Conservation (phyloP, 2,329 filamentous ascomycete genomes). For the Botrytis aclada region DNA sequence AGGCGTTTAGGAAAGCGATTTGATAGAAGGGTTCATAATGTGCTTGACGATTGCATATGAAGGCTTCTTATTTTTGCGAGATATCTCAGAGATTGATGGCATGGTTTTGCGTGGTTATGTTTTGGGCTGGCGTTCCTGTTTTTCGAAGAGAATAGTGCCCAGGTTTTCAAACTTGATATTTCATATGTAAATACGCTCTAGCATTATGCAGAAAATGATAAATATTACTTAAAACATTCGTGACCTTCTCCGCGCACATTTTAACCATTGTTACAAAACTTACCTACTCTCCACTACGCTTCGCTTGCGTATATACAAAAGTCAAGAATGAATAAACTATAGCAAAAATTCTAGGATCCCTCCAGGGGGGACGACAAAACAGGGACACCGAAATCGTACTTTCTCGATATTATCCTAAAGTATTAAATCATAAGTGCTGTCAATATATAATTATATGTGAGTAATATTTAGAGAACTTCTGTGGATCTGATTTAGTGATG, state of each 20-base stretch:
- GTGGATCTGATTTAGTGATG: neutral
- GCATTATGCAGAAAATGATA: constrained; percentile 13
- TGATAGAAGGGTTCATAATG: constrained; percentile 16
- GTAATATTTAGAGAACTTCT: neutral
- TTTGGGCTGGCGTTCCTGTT: constrained; percentile 17
- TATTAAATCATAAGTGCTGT: neutral
- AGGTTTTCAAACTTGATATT: constrained; percentile 4
- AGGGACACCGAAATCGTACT: too few relatives aligned
- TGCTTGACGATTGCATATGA: constrained; percentile 20
- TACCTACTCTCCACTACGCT: neutral
- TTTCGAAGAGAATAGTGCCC: constrained; percentile 4
- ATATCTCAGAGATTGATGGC: constrained; percentile 6
- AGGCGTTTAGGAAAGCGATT: constrained; percentile 20
- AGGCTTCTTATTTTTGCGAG: constrained; percentile 8
- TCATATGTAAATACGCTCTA: neutral
- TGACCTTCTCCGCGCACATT: neutral
- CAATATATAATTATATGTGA: neutral
- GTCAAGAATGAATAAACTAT: neutral
- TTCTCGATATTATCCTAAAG: too few relatives aligned
- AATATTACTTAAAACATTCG: neutral
- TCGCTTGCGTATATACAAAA: neutral
- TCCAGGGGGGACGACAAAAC: neutral
- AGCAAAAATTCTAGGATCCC: neutral
- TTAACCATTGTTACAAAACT: neutral
- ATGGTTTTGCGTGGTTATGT: constrained; percentile 15